Conservation (phyloP, 2,329 filamentous ascomycete species). For the Ascochyta pisi region DNA sequence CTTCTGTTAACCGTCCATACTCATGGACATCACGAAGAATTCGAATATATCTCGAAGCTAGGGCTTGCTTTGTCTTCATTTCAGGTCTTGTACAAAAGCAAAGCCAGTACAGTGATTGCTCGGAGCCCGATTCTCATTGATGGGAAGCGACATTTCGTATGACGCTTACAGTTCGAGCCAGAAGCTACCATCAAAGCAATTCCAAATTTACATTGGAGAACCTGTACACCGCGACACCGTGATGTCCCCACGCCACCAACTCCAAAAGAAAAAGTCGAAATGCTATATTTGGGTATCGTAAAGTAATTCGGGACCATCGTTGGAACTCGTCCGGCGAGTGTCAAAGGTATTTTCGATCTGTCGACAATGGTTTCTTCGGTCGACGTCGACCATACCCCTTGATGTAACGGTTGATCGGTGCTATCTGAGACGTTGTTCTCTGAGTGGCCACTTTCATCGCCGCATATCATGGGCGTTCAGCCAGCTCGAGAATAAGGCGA, state of each 20-base stretch:
- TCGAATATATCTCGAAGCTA: not conserved
- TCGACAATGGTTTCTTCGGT: not conserved
- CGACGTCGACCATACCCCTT: not conserved
- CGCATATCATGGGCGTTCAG: not conserved
- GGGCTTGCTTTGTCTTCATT: not conserved
- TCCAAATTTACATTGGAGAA: conserved; percentile 5
- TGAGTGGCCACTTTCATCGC: not conserved
- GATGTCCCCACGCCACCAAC: conserved; percentile 5
- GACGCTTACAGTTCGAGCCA: not conserved
- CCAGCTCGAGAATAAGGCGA: conserved; percentile 2
- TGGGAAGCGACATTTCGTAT: not conserved
- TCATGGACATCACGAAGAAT: not conserved
- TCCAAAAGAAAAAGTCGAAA: not conserved
- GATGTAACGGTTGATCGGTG: not conserved
- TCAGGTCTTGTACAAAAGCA: not conserved
- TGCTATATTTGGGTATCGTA: conserved; percentile 7
- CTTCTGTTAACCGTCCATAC: not conserved
- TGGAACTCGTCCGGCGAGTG: conserved; percentile 6
- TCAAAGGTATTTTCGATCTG: not conserved
- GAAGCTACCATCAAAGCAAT: conserved; percentile 1
- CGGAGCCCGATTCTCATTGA: not conserved
- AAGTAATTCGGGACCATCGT: not conserved
- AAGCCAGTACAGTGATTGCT: not conserved
- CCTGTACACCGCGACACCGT: not conserved
- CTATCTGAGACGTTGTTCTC: not conserved